Base-by-base conservation (phyloP, 1,139 yeast species). In the Lodderomyces theae region DNA sequence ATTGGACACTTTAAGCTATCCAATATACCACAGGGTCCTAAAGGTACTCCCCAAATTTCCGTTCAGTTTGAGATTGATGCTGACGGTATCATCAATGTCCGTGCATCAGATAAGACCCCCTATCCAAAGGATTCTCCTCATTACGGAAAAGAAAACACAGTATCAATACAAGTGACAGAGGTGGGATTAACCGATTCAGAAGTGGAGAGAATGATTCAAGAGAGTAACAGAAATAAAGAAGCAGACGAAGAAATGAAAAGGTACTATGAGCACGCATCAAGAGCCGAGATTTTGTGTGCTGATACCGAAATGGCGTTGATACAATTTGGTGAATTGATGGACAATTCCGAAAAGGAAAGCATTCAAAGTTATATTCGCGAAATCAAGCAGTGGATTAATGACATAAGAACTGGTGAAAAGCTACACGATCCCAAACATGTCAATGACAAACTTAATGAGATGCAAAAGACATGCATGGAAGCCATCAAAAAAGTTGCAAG, bases 11-110 rank as follows among this genome's bases (percentile, higher is more conserved):
- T 85, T 61, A 77, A 79, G 51, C 63, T 85, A 41, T 64, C 80
- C 5, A 82, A 81, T 39, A 83, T 85, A 18, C 87, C 89, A 25
- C 72, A 80, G 5, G 74, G 79, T 47, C 85, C 86, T n/a, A 85
- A 85, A 52, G 92, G 94, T 13, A 73, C 74, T 5, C 90, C 94
- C 3, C 87, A 85, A 55, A 82, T 85, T 44, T 79, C 77, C 22
- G 92, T 85, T 7, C 68, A 79, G 2, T 85, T 84, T 61, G 87
- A 80, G 56, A 82, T 85, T 42, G 90, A 85, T 62, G 90, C 89
- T 0, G 92, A 85, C 63, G 94, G 95, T 12, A 85, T 85, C 38
- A 82, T 85, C 42, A 81, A 82, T 49, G 92, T 85, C 1, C 71
- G 81, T 44, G 94, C 92, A 0, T 66, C 69, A 21, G 94, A 85